Evolutionary conservation across 2,329 filamentous ascomycete genomes (phyloP), one percentile per base, ranked within the genome.

Genomic region (Exophiala oligosperma): DNA sequence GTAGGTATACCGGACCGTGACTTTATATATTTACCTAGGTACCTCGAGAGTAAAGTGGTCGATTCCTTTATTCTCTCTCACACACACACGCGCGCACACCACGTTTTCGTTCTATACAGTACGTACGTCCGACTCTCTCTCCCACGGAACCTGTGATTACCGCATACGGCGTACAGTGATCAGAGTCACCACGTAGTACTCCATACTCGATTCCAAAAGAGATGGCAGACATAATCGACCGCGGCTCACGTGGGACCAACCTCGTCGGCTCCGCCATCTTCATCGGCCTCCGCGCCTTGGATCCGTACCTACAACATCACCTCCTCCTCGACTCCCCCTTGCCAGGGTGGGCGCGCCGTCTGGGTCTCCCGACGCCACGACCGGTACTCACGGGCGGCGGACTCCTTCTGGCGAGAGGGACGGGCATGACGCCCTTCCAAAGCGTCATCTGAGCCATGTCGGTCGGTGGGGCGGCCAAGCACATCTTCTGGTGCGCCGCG

Each of bases 361-460:
- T 64, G 4, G 54, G 56, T 5, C 51, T 60, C 11, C 24, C 41
- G 51, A 28, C 51, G 2, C 49, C 50, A 24, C 43, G 35, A 2
- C 43, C 48, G 14, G 55, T 57, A 9, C 55, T 54, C 8, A 23
- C 56, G 1, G 56, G 55, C 44, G 60, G 55, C 44, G 60, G 57
- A 2, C 52, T 54, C 12, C 40, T 52, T 17, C 28, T 53, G 1
- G 28, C 50, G 2, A 17, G 17, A 17, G 43, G 26, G 0, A 56
- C 56, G 8, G 61, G 50, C n/a, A 53, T 65, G 24, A 58, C 57
- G 11, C 63, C 63, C 7, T 65, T 52, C 37, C 56, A 61, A 49
- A 59, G 51, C 17, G 32, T 63, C 29, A 48, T 63, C 26, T 61
- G 57, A 57, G 56, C 28, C n/a, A 52, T 61, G 35, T 57, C 60